Base-by-base conservation (phyloP, 441 rosid species). In the Jatropha multifida region DNA sequence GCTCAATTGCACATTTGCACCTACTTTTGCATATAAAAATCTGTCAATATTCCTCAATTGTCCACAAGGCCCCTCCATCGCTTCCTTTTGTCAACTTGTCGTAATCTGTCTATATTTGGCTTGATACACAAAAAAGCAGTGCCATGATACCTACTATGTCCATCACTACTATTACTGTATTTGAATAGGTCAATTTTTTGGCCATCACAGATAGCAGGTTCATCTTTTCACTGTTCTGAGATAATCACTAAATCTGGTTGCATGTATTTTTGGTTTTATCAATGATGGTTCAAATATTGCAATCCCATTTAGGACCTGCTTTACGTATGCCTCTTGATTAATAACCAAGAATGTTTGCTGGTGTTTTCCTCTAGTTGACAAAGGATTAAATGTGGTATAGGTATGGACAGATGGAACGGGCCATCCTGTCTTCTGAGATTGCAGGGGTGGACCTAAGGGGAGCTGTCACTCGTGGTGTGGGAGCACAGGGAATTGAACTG, bases 401-500 rank as follows among this genome's bases (percentile, higher is more conserved):
- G 92, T 96, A 96, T 80, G 98, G 98, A 65, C 93, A 88, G 74
- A 88, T 96, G 92, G 99, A 96, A 78, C 96, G 90, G 80, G 97
- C 93, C 74, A 91, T 96, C 72, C 88, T 96, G 68, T 87, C 94
- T 54, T 90, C 92, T 81, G 97, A 92, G 88, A 94, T 96, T 72
- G 84, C 99, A 26, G 91, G 88, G 60, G 88, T 94, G 72, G 99
- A 94, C 87, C 88, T 96, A 80, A 91, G 98, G 79, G 98, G 99
- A 77, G 99, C 99, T 73, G 99, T 96, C 75, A 80, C 97, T 63
- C 97, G 99, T 72, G 97, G 97, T 42, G 89, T 96, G 73, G 99
- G 99, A 72, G 99, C 98, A 77, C 99, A 96, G 83, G 99, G 99
- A 76, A 86, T 96, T 77, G 99, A 96, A 79, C 92, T 96, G 82